Percentiles rank a stretch among this genome's conserved stretches.
Conservation (phyloP, 176 grass and related monocot genomes). For the Raddia guianensis region DNA sequence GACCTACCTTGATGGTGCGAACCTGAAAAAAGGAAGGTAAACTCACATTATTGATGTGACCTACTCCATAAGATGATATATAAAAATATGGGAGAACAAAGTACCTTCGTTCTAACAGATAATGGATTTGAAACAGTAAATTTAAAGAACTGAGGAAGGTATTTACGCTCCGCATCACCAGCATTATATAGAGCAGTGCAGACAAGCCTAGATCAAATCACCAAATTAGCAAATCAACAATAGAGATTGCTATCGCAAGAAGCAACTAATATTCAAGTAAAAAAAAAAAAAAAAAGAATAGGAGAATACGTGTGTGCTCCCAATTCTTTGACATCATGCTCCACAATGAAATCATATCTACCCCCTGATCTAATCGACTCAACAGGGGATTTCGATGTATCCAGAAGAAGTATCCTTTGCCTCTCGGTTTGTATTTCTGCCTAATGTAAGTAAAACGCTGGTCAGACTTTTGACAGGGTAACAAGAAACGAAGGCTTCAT, state of each 20-base stretch:
- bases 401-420: conserved; percentile 73
- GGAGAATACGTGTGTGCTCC: conserved; percentile 79
- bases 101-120: conserved; percentile 99
- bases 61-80: conserved; percentile 19
- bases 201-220: conserved; percentile 75
- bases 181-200: conserved; percentile 96
- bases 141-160: conserved; percentile 99
- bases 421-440: conserved; percentile 97
- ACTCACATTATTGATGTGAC: conserved; percentile 32
- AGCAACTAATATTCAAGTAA: conserved; percentile 4
- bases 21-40: conserved; percentile 59
- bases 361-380: conserved; percentile 94
- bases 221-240: conserved; percentile 39
- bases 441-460: conserved; percentile 46
- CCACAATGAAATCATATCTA: conserved; percentile 98
- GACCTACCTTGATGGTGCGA: conserved; percentile 95
- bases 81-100: conserved; percentile 17
- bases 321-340: conserved; percentile 99
- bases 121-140: conserved; percentile 92
- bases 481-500: conserved; percentile 29
- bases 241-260: conserved; percentile 18
- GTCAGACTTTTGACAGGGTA: conserved; percentile 35
- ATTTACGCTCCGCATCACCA: conserved; percentile 90
- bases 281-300: conserved; percentile 36
- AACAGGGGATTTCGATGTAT: conserved; percentile 89